Evolutionary conservation across 2,329 filamentous ascomycete species (phyloP).

Genomic region (Herpomyces periplanetae): DNA sequence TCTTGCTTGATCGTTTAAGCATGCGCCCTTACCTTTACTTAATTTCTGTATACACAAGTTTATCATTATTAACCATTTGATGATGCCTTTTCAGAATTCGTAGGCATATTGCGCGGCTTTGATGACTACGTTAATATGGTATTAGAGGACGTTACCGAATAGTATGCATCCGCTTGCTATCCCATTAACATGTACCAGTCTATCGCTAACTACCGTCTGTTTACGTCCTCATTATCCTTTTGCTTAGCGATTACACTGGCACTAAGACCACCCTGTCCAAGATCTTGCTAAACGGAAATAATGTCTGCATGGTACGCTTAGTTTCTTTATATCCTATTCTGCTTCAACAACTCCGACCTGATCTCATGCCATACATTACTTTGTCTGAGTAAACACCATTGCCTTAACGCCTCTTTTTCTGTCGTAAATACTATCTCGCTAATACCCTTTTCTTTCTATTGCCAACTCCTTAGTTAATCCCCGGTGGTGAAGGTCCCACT

Average conservation of each 20-base stretch:
- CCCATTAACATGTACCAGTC: neutral
- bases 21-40: slow-evolving; percentile 1
- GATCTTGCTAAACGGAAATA: slow-evolving; percentile 86
- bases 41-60: slow-evolving; percentile 1
- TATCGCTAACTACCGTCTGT: no score
- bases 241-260: slow-evolving; percentile 44
- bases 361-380: no score
- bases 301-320: slow-evolving; percentile 68
- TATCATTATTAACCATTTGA: slow-evolving; percentile 3
- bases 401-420: slow-evolving; percentile 1
- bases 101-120: slow-evolving; percentile 67
- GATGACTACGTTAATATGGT: slow-evolving; percentile 99
- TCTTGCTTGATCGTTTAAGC: neutral
- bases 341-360: no score
- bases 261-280: slow-evolving; percentile 61
- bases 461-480: slow-evolving; percentile 23
- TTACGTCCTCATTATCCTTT: no score
- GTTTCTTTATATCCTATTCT: neutral
- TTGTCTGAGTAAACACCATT: no score
- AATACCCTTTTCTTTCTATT: no score
- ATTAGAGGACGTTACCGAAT: slow-evolving; percentile 80
- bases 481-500: slow-evolving; percentile 29
- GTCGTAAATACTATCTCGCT: slow-evolving; percentile 2
- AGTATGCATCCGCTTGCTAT: slow-evolving; percentile 15
- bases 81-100: slow-evolving; percentile 27